A percentile compares a stretch with the other conserved stretches of the same genome.
Evolutionary conservation across 805 yeast genomes (phyloP).

Genomic region (Saccharomycopsis oosterbeekiorum): DNA sequence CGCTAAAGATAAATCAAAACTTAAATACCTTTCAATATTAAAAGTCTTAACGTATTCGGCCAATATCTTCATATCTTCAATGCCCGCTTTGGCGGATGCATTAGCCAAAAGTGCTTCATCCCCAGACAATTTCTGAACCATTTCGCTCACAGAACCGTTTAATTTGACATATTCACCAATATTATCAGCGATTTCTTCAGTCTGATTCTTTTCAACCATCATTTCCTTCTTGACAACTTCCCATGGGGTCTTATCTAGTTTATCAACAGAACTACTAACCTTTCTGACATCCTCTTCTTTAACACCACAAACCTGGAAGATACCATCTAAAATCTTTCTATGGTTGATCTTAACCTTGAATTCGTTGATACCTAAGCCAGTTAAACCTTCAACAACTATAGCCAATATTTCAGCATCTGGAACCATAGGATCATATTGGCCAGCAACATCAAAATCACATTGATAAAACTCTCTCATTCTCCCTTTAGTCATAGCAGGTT

Average conservation of each 20-base stretch:
- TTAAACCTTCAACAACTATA: conserved; percentile 75
- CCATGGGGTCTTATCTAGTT: conserved; percentile 94
- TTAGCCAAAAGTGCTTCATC: conserved; percentile 54
- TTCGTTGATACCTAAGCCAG: conserved; percentile 72
- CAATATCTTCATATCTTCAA: conserved; percentile 67
- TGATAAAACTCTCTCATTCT: conserved; percentile 99
- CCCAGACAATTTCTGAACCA: conserved; percentile 42
- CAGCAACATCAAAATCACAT: conserved; percentile 97
- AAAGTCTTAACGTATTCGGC: conserved; percentile 78
- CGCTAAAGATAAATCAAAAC: conserved; percentile 90
- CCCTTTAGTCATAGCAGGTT: conserved; percentile 99
- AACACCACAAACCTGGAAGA: conserved; percentile 92
- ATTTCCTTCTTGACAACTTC: conserved; percentile 87
- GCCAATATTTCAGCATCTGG: conserved; percentile 90
- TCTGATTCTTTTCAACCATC: conserved; percentile 81
- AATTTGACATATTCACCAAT: conserved; percentile 88
- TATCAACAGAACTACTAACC: conserved; percentile 92
- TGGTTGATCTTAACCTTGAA: conserved; percentile 91
- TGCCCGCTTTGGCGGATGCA: conserved; percentile 69
- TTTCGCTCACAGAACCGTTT: conserved; percentile 63
- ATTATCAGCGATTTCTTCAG: conserved; percentile 84
- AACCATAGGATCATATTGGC: conserved; percentile 85
- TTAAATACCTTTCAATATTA: conserved; percentile 53
- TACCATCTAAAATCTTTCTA: conserved; percentile 92
- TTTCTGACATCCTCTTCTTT: conserved; percentile 88